Percentiles rank a stretch among this genome's conserved stretches.
phyloP scores from a whole-genome alignment of 1,284 basidiomycete species.

The Xerocomus minutiporus region DNA sequence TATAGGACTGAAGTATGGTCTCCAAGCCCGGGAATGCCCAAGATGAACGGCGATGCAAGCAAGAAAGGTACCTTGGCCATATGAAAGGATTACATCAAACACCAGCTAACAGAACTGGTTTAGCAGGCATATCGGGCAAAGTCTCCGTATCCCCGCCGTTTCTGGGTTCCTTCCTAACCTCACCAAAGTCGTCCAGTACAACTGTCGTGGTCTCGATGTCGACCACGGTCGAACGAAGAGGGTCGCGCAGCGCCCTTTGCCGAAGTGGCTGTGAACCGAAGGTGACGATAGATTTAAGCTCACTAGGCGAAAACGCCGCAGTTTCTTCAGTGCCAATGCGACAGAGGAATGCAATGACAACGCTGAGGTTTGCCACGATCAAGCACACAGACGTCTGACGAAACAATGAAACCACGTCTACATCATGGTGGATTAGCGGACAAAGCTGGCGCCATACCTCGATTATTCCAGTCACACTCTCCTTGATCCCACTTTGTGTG shows the following conservation, averaged over 20 bases:
- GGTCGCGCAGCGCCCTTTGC: neutral
- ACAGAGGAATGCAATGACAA: conserved; percentile 5
- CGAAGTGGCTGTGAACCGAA: conserved; percentile 4
- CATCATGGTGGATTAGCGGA: too few relatives aligned
- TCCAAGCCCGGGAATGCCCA: neutral
- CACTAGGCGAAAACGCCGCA: neutral
- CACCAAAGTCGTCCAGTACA: neutral
- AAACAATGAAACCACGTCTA: neutral
- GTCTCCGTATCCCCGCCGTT: neutral
- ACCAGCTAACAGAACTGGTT: neutral
- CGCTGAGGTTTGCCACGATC: conserved; percentile 3
- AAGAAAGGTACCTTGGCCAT: neutral
- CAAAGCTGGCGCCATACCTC: neutral
- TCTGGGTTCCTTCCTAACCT: neutral
- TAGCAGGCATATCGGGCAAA: neutral
- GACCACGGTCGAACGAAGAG: neutral
- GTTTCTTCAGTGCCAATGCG: conserved; percentile 4
- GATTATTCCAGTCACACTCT: neutral
- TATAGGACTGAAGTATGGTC: neutral
- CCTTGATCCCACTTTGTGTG: neutral
- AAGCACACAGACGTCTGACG: neutral
- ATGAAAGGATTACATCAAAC: neutral
- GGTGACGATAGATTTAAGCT: conserved; percentile 1
- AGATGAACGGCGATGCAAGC: neutral
- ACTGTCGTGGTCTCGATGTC: conserved; percentile 2